Evolutionary conservation across 441 rosid species (phyloP).

Genomic region (Sinapis alba): DNA sequence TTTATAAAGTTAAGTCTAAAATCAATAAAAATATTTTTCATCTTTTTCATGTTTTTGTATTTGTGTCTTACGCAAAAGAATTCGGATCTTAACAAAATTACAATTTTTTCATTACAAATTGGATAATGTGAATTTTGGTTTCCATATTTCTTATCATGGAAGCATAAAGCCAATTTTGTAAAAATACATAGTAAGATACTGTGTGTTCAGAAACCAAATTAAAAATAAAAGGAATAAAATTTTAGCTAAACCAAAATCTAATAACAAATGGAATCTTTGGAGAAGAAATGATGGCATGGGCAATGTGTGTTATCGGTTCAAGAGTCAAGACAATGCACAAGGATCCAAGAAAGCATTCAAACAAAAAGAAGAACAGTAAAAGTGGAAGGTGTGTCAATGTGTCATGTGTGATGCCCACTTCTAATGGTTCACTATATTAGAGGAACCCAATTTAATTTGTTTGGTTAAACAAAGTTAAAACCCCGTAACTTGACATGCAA

Average conservation of each 20-base stretch:
- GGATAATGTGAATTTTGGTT: too few species aligned
- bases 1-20: too few species aligned
- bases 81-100: too few species aligned
- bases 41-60: too few species aligned
- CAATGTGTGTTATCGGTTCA: constrained; percentile 19
- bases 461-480: neutral
- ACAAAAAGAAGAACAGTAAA: constrained; percentile 15
- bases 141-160: too few species aligned
- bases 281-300: constrained; percentile 31
- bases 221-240: neutral
- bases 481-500: neutral
- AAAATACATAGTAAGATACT: neutral
- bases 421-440: neutral
- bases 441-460: neutral
- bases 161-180: neutral
- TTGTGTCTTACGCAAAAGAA: too few species aligned
- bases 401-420: constrained; percentile 20
- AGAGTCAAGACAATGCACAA: constrained; percentile 26
- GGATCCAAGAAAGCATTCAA: constrained; percentile 28
- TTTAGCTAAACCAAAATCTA: constrained; percentile 1
- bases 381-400: constrained; percentile 25
- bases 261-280: constrained; percentile 19
- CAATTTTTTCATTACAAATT: too few species aligned
- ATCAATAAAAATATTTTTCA: too few species aligned
- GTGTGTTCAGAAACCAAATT: neutral